Evolutionary conservation across 345 rosid genomes (phyloP), one percentile per base, ranked within the genome.

Genomic region (Camelina sativa): DNA sequence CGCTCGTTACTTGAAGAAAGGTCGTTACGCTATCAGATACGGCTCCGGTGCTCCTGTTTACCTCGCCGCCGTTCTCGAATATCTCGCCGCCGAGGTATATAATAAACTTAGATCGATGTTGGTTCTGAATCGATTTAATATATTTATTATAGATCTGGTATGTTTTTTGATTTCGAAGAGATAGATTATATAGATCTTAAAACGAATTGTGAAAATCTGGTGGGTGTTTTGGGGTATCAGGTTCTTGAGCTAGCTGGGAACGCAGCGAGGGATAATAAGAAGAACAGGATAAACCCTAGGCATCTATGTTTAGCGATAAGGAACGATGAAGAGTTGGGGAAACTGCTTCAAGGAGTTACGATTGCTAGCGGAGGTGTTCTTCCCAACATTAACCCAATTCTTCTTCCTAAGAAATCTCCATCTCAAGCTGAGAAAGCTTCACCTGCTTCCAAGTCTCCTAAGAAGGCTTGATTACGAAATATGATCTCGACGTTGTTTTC

Each of bases 31-130:
- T 2, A 72, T 78, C 61, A 69, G 97, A 28, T 85, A 80, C 6
- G 97, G 97, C 4, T 60, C 85, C 11, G 94, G 94, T 1, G 90
- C 97, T 75, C 86, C 97, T 0, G 78, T 91, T 9, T 91, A 86
- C 67, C 80, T 91, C 50, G 90, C 97, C 53, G 94, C 93, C 5
- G 96, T 90, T 4, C 87, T 90, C 35, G 93, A 90, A 83, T 90
- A 90, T 54, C 84, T 91, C 5, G 93, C 96, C 8, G 93, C 96
- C 4, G 96, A 91, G 88, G 96, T 87, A 71, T 87, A 71, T 3
- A 10, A 40, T 0, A 23, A 34, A 34, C 32, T 30, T 19, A 61
- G 70, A 76, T 78, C 12, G 58, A 35, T 72, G 9, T 53, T 41
- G 47, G 67, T 67, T 75, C 1, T 23, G 17, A 50, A 52, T 11